Evolutionary conservation across 2,329 filamentous ascomycete genomes (phyloP), one percentile per base, ranked within the genome.

Genomic region (Pyrenochaeta sp.): DNA sequence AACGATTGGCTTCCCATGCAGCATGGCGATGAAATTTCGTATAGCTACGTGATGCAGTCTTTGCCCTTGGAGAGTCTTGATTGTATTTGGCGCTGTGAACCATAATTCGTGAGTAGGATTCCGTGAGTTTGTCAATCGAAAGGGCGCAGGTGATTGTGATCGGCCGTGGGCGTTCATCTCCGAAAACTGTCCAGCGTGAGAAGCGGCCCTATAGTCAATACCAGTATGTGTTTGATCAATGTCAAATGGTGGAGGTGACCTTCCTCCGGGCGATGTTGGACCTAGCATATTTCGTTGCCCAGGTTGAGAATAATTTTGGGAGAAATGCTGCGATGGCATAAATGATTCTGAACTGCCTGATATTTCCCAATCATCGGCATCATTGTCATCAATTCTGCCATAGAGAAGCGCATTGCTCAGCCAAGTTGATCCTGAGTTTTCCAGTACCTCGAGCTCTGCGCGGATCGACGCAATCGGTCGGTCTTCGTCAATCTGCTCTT

Each of bases 1-100:
- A 2, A 90, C 87, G 0, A 90, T 78, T 0, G 87, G 87, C 18
- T 85, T 84, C 45, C 85, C 81, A 63, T 85, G 87, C 1, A 90
- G 72, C 30, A 90, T 74, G 0, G 87, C 88, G 61, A 91, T 86
- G 39, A 90, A 83, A 63, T 90, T 91, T 17, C 88, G 83, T 0
- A 87, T 88, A 0, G 88, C 87, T 41, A 90, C 80, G 60, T 87
- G 85, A 58, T 89, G 81, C 1, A 85, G 79, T 82, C 78, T 48
- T 81, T 82, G 36, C 81, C 83, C 15, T 72, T 72, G 65, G 73
- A 81, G 61, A 66, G 68, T 69, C 11, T 66, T 80, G 33, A 83
- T 63, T 32, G 82, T 79, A 1, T 78, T 60, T 0, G 86, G 86
- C 0, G 85, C 80, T 0, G 86, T 82, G 54, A 90, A 87, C 74